Base-by-base conservation (phyloP, 352 stramenopile genomes). In the Phytophthora pisi region DNA sequence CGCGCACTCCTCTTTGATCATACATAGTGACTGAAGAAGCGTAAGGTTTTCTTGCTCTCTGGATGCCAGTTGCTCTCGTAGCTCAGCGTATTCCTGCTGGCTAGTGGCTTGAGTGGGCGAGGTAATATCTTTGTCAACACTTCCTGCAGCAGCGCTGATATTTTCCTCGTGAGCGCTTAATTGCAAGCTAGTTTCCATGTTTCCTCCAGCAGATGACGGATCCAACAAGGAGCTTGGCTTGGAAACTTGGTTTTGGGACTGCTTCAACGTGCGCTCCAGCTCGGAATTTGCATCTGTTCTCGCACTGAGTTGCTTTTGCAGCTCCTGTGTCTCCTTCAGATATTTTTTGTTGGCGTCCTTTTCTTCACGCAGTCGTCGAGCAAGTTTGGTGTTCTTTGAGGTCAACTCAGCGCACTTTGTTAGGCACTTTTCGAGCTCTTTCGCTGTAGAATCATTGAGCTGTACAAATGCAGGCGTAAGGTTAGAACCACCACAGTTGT, bases 31-130 rank as follows among this genome's bases (percentile, higher is more conserved):
- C 24, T 81, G 77, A 43, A 86, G 51, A 9, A 90, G 70, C 4
- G 71, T 46, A 2, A 78, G 51, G 18, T 79, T 90, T 52, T 88
- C 81, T 34, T 79, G 55, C 46, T 90, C 77, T 38, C 72, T 57
- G 1, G 63, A 71, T 0, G 74, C 50, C 24, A 84, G 30, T 11
- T 81, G 61, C 5, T 70, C 63, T 20, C 52, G 63, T 8, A 79
- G 31, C 16, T 30, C 31, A 23, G 68, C 68, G 23, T 61, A 13
- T 54, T 65, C 49, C 16, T 54, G 23, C 24, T 42, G 4, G 38
- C 10, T 34, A 4, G 36, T 24, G 1, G 28, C 28, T 9, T 24
- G 51, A 38, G 4, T 5, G 15, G 24, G 24, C 1, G 9, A 20
- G 24, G 6, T 16, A 10, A 49, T 9, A 13, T 64, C 50, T 4